These are phyloP conservation scores for Xylaria multiplex DNA, from an alignment of 2,329 filamentous ascomycete genomes.

Conservation along the genomic window DNA sequence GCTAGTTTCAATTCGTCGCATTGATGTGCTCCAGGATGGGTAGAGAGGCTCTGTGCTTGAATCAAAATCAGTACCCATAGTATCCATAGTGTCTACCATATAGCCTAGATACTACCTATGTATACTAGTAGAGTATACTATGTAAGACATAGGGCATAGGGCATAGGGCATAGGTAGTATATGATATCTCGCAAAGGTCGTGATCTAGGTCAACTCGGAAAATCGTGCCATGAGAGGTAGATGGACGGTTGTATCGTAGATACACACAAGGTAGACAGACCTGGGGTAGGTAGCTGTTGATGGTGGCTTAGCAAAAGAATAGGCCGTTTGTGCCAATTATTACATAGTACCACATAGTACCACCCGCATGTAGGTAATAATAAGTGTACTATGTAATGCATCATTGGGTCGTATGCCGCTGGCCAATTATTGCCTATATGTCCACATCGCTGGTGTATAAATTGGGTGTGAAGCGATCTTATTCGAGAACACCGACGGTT, in stretches of 20 bases:
- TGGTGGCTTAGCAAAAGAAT: conserved; percentile 9
- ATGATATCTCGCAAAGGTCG: conserved; percentile 8
- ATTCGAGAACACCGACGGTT: background rate
- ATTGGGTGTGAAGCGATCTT: conserved; percentile 15
- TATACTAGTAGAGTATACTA: too few species aligned
- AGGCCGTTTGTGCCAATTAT: too few species aligned
- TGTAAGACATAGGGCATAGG: background rate
- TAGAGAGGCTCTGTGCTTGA: conserved; percentile 1
- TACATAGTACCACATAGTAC: too few species aligned
- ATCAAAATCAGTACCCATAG: background rate
- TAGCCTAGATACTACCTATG: too few species aligned
- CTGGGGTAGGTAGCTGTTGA: background rate
- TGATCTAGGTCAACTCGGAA: conserved; percentile 9
- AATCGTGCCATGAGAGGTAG: background rate
- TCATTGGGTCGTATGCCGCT: conserved; percentile 12
- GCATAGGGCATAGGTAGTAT: background rate
- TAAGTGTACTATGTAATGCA: conserved; percentile 15
- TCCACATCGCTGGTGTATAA: conserved; percentile 8
- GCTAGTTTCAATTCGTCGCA: conserved; percentile 38
- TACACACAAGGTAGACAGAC: too few species aligned
- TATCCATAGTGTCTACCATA: too few species aligned
- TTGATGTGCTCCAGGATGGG: conserved; percentile 36
- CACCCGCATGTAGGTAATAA: conserved; percentile 6
- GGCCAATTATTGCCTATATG: conserved; percentile 1
- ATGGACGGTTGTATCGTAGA: too few species aligned